Conservation (phyloP, 805 yeast genomes). For the Candida sonorensis region DNA sequence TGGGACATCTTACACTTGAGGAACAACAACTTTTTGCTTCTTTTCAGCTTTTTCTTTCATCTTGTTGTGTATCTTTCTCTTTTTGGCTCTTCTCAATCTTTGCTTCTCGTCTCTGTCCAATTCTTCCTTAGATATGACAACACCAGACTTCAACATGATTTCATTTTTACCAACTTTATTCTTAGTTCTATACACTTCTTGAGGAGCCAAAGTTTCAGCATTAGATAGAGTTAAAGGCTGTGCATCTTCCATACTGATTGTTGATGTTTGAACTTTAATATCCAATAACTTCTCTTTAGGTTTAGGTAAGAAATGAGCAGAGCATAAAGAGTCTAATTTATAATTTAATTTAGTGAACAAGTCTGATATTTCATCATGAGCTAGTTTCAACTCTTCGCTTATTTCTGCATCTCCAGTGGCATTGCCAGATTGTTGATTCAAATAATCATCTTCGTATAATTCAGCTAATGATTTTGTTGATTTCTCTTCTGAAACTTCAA, state of each 20-base stretch:
- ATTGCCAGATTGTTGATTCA: slow-evolving; percentile 29
- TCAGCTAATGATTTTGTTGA: slow-evolving; percentile 87
- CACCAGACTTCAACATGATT: slow-evolving; percentile 68
- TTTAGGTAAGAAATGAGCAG: slow-evolving; percentile 93
- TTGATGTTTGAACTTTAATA: slow-evolving; percentile 74
- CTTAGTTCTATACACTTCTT: slow-evolving; percentile 67
- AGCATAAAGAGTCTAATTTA: slow-evolving; percentile 79
- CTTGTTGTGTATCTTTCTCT: slow-evolving; percentile 51
- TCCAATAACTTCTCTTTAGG: slow-evolving; percentile 76
- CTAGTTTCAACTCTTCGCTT: slow-evolving; percentile 57
- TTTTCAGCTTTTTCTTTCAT: slow-evolving; percentile 24
- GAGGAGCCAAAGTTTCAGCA: slow-evolving; percentile 83
- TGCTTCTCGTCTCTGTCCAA: slow-evolving; percentile 79
- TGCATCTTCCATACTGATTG: slow-evolving; percentile 91
- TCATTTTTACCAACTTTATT: slow-evolving; percentile 43
- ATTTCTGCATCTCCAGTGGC: slow-evolving; percentile 32
- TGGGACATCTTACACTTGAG: slow-evolving; percentile 5
- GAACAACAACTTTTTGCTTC: slow-evolving; percentile 20
- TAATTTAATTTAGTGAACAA: slow-evolving; percentile 57
- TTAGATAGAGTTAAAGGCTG: slow-evolving; percentile 81
- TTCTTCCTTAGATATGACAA: slow-evolving; percentile 76
- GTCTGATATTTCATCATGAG: slow-evolving; percentile 72
- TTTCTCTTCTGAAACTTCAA: slow-evolving; percentile 76
- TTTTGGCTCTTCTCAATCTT: slow-evolving; percentile 77
- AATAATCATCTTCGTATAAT: slow-evolving; percentile 78